Evolutionary conservation across 2,329 filamentous ascomycete genomes (phyloP).

Genomic region (Tolypocladium endophyticum): DNA sequence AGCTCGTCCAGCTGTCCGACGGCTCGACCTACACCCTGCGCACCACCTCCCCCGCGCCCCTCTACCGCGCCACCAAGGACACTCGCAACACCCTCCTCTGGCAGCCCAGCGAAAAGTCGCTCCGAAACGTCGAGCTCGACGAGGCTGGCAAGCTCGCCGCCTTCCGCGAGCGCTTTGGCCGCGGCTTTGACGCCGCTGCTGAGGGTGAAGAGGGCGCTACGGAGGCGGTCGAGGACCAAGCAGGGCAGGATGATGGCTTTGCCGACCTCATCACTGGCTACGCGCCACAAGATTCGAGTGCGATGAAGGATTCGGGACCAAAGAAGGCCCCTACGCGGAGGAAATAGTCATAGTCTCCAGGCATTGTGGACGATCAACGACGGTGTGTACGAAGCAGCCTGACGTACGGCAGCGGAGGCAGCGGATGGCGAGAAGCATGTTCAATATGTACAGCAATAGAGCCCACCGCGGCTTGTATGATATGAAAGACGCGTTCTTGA

Average conservation of each 20-base stretch:
- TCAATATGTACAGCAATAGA: slow-evolving; percentile 23
- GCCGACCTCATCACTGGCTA: slow-evolving; percentile 44
- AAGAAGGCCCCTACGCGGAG: slow-evolving; percentile 37
- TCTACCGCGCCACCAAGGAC: slow-evolving; percentile 62
- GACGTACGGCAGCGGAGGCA: slow-evolving; percentile 3
- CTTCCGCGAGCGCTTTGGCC: slow-evolving; percentile 77
- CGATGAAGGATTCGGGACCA: slow-evolving; percentile 23
- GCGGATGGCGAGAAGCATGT: slow-evolving; percentile 4
- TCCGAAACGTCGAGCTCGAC: slow-evolving; percentile 86
- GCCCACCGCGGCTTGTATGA: slow-evolving; percentile 22
- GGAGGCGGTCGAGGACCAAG: slow-evolving; percentile 17
- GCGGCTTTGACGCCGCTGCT: slow-evolving; percentile 62
- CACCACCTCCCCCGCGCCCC: slow-evolving; percentile 58
- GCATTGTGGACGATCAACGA: not conserved
- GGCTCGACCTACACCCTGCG: slow-evolving; percentile 74
- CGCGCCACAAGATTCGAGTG: slow-evolving; percentile 24
- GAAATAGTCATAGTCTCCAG: slow-evolving; percentile 21
- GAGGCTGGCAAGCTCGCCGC: slow-evolving; percentile 83
- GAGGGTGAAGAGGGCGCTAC: slow-evolving; percentile 16
- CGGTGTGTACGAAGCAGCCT: not conserved
- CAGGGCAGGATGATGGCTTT: slow-evolving; percentile 19
- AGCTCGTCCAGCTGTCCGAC: slow-evolving; percentile 85
- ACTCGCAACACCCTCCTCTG: slow-evolving; percentile 81
- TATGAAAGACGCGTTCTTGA: slow-evolving; percentile 19
- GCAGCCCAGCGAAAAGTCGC: slow-evolving; percentile 74